Conservation (phyloP, 371 early-diverging fungal genomes). For the Apophysomyces trapeziformis region DNA sequence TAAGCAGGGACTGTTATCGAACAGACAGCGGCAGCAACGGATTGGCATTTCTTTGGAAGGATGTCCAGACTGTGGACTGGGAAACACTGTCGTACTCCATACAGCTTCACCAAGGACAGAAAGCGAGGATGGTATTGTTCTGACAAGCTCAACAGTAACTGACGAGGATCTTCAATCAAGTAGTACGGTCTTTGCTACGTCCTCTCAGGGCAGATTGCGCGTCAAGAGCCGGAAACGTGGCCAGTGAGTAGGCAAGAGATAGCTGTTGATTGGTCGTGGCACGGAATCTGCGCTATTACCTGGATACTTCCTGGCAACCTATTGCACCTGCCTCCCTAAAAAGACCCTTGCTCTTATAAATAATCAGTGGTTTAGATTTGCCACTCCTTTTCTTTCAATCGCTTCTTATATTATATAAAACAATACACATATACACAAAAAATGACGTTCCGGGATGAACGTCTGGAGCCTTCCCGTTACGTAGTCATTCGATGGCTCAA, state of each 20-base stretch:
- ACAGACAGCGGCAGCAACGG: conserved; percentile 4
- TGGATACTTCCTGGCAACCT: too few relatives aligned
- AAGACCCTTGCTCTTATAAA: not conserved
- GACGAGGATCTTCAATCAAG: not conserved
- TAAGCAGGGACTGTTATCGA: conserved; percentile 25
- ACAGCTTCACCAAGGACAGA: not conserved
- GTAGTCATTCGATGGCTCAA: conserved; percentile 48
- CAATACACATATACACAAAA: not conserved
- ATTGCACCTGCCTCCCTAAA: not conserved
- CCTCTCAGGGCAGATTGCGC: conserved; percentile 19
- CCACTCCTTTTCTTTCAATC: conserved; percentile 10
- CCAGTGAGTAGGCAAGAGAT: not conserved
- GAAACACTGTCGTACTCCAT: not conserved
- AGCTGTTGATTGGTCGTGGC: not conserved
- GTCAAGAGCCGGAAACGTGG: conserved; percentile 20
- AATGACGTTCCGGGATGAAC: conserved; percentile 24
- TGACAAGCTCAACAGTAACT: not conserved
- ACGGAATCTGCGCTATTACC: too few relatives aligned
- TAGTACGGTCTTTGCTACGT: conserved; percentile 17
- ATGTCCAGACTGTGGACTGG: not conserved
- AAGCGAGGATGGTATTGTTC: not conserved
- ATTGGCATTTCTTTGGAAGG: not conserved
- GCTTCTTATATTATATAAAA: too few relatives aligned
- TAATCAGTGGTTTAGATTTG: not conserved
- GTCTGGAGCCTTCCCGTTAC: conserved; percentile 26